Percentiles rank a stretch among this genome's conserved stretches.
These are phyloP conservation scores for Cronartium quercuum DNA, from an alignment of 1,284 basidiomycete species.

Conservation along the genomic window DNA sequence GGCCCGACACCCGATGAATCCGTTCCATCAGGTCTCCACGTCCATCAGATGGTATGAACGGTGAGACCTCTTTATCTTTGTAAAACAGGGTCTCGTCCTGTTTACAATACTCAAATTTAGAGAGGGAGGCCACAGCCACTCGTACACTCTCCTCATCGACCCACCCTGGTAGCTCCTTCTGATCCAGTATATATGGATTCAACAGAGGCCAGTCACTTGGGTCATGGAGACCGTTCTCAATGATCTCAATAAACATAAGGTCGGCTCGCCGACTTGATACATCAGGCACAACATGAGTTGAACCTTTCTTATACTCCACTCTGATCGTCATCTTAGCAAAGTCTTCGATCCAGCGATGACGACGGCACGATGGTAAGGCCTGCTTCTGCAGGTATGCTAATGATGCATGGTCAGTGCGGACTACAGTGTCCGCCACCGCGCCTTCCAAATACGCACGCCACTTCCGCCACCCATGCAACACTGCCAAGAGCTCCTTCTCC, in stretches of 20 bases:
- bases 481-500: constrained; percentile 39
- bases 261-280: constrained; percentile 46
- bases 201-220: not conserved
- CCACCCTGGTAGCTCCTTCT: not conserved
- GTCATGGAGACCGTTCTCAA: not conserved
- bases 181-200: not conserved
- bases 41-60: not conserved
- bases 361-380: constrained; percentile 48
- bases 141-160: not conserved
- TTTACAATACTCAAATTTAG: not conserved
- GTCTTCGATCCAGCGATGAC: constrained; percentile 51
- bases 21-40: not conserved
- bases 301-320: constrained; percentile 50
- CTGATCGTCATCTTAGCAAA: constrained; percentile 47
- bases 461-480: constrained; percentile 39
- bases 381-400: constrained; percentile 51
- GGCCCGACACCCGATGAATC: not conserved
- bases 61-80: not conserved
- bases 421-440: constrained; percentile 41
- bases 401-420: constrained; percentile 52
- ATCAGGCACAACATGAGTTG: constrained; percentile 50
- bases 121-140: not conserved
- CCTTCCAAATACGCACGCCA: constrained; percentile 43
- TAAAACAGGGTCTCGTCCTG: not conserved
- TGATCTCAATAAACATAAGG: not conserved